Conservation (phyloP, 2,329 filamentous ascomycete genomes). For the Pseudopyricularia cyperi region DNA sequence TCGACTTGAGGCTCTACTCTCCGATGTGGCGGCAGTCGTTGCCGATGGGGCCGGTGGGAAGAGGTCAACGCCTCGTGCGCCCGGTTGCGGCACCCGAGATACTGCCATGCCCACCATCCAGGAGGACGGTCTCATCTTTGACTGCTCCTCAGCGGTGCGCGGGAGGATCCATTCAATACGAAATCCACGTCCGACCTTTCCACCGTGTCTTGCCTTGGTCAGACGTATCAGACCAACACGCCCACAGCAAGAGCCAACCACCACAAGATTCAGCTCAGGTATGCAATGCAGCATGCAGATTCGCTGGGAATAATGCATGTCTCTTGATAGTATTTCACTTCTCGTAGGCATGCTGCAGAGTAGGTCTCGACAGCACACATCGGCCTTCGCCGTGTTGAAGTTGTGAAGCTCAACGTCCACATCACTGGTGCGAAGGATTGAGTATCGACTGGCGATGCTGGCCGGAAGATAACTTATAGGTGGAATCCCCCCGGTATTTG, state of each 20-base stretch:
- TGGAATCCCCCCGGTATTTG: not conserved
- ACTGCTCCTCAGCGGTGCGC: slow-evolving; percentile 29
- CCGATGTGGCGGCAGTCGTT: not conserved
- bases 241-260: slow-evolving; percentile 54
- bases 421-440: slow-evolving; percentile 33
- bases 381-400: slow-evolving; percentile 11
- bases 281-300: slow-evolving; percentile 52
- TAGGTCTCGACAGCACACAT: slow-evolving; percentile 17
- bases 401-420: slow-evolving; percentile 33
- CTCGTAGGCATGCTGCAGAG: slow-evolving; percentile 15
- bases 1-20: not conserved
- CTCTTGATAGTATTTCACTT: slow-evolving; percentile 6
- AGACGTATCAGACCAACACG: slow-evolving; percentile 49
- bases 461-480: slow-evolving; percentile 1
- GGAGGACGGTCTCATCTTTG: slow-evolving; percentile 26
- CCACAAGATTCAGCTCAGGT: slow-evolving; percentile 56
- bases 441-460: slow-evolving; percentile 9
- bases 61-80: slow-evolving; percentile 13
- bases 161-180: slow-evolving; percentile 41
- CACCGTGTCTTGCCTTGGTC: slow-evolving; percentile 26
- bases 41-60: not conserved
- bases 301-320: slow-evolving; percentile 30
- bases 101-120: slow-evolving; percentile 56
- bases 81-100: slow-evolving; percentile 43
- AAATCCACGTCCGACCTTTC: slow-evolving; percentile 22